These are phyloP conservation scores for Septoria linicola DNA, from an alignment of 2,329 filamentous ascomycete genomes.

Conservation along the genomic window DNA sequence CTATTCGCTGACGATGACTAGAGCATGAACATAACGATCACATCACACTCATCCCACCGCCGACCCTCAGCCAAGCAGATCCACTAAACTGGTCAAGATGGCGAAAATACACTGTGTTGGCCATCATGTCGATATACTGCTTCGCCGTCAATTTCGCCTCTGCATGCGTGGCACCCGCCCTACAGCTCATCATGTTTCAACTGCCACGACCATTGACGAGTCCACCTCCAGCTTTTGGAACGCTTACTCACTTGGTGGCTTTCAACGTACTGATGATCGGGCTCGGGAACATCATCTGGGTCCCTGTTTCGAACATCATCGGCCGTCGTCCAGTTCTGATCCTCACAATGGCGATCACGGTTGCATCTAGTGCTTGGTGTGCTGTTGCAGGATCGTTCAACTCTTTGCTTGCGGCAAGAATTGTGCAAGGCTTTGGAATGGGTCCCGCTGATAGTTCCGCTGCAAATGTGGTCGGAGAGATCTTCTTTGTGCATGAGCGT, in stretches of 20 bases:
- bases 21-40: slow-evolving; percentile 39
- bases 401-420: slow-evolving; percentile 41
- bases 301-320: slow-evolving; percentile 44
- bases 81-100: slow-evolving; percentile 43
- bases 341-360: slow-evolving; percentile 37
- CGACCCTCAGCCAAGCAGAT: slow-evolving; percentile 42
- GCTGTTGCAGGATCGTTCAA: slow-evolving; percentile 40
- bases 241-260: slow-evolving; percentile 41
- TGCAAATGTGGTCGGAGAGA: slow-evolving; percentile 44
- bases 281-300: slow-evolving; percentile 43
- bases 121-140: slow-evolving; percentile 41
- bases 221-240: slow-evolving; percentile 35
- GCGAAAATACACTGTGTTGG: slow-evolving; percentile 40
- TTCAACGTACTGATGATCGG: slow-evolving; percentile 43
- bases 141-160: slow-evolving; percentile 42
- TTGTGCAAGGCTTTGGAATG: slow-evolving; percentile 41
- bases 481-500: slow-evolving; percentile 46
- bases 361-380: slow-evolving; percentile 42
- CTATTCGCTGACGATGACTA: no score
- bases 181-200: slow-evolving; percentile 35
- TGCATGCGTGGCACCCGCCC: slow-evolving; percentile 39
- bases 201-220: slow-evolving; percentile 19
- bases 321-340: slow-evolving; percentile 43
- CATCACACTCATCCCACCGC: slow-evolving; percentile 41
- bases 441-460: slow-evolving; percentile 43